These are phyloP conservation scores for Dittrichia graveolens DNA, from an alignment of 129 eudicot species.

Conservation along the genomic window DNA sequence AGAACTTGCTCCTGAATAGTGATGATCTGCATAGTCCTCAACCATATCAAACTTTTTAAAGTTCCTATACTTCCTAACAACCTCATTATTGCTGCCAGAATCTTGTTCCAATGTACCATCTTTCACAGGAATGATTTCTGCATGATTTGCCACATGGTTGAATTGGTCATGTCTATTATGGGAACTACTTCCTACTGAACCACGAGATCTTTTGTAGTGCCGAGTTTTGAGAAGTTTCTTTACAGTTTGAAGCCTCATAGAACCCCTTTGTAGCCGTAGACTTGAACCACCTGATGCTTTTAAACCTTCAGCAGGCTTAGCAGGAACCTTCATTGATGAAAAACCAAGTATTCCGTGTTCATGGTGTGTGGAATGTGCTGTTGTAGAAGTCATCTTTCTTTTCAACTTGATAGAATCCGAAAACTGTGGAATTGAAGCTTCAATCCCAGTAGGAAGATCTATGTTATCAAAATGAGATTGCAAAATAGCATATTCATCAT, in stretches of 20 bases:
- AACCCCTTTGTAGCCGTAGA: slow-evolving; percentile 10
- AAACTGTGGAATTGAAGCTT: slow-evolving; percentile 59
- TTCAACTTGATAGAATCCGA: slow-evolving; percentile 27
- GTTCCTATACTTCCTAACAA: slow-evolving; percentile 38
- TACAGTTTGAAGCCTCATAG: slow-evolving; percentile 14
- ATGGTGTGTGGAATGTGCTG: neutral
- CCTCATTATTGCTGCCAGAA: slow-evolving; percentile 39
- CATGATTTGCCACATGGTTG: neutral
- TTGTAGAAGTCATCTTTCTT: slow-evolving; percentile 1
- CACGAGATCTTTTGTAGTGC: slow-evolving; percentile 13
- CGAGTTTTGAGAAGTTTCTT: slow-evolving; percentile 6
- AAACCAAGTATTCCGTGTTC: neutral
- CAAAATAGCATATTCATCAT: slow-evolving; percentile 52
- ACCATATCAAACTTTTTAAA: slow-evolving; percentile 80
- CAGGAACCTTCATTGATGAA: neutral
- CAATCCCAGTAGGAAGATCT: slow-evolving; percentile 65
- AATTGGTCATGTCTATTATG: slow-evolving; percentile 2
- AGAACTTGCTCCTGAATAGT: slow-evolving; percentile 35
- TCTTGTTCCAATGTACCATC: slow-evolving; percentile 13
- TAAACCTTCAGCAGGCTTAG: slow-evolving; percentile 19
- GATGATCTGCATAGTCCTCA: slow-evolving; percentile 70
- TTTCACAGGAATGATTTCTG: slow-evolving; percentile 14
- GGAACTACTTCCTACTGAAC: slow-evolving; percentile 16
- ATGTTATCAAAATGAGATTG: slow-evolving; percentile 74
- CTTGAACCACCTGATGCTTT: slow-evolving; percentile 20